Conservation (phyloP, 352 stramenopile genomes). For the Phytophthora foliorum region DNA sequence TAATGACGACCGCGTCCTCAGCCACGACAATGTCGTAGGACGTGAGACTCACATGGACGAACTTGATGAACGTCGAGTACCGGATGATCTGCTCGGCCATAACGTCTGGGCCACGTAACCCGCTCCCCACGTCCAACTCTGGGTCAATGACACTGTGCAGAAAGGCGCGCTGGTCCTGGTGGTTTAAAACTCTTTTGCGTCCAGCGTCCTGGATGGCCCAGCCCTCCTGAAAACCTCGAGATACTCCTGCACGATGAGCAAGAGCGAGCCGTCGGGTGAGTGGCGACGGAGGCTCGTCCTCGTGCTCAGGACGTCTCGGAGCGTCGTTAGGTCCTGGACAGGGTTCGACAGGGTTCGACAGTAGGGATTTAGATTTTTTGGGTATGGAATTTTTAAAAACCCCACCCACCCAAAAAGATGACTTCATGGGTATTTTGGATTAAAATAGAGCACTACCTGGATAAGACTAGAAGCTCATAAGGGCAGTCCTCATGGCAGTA, state of each 20-base stretch:
- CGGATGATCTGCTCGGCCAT: slow-evolving; percentile 53
- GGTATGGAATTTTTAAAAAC: too few species aligned
- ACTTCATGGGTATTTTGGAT: too few species aligned
- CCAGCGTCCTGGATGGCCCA: slow-evolving; percentile 4
- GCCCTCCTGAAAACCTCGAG: slow-evolving; percentile 34
- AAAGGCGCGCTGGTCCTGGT: slow-evolving; percentile 45
- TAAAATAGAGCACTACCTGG: too few species aligned
- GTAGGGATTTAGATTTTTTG: too few species aligned
- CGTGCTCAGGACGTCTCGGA: slow-evolving; percentile 19
- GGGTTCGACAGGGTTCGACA: too few species aligned
- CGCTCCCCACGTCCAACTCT: slow-evolving; percentile 46
- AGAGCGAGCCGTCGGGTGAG: slow-evolving; percentile 37
- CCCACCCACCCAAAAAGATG: too few species aligned
- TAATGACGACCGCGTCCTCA: slow-evolving; percentile 50
- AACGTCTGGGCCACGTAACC: slow-evolving; percentile 40
- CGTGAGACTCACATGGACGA: slow-evolving; percentile 44
- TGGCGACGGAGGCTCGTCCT: slow-evolving; percentile 2
- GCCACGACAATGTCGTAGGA: slow-evolving; percentile 43
- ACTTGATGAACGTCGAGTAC: slow-evolving; percentile 56
- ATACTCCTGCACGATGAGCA: slow-evolving; percentile 37
- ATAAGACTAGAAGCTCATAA: too few species aligned
- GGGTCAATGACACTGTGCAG: slow-evolving; percentile 50
- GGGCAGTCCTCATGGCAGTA: too few species aligned
- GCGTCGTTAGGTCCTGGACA: slow-evolving; percentile 34
- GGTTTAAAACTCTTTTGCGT: slow-evolving; percentile 24